phyloP scores from a whole-genome alignment of 2,329 filamentous ascomycete genomes.

The Phoma sp. region DNA sequence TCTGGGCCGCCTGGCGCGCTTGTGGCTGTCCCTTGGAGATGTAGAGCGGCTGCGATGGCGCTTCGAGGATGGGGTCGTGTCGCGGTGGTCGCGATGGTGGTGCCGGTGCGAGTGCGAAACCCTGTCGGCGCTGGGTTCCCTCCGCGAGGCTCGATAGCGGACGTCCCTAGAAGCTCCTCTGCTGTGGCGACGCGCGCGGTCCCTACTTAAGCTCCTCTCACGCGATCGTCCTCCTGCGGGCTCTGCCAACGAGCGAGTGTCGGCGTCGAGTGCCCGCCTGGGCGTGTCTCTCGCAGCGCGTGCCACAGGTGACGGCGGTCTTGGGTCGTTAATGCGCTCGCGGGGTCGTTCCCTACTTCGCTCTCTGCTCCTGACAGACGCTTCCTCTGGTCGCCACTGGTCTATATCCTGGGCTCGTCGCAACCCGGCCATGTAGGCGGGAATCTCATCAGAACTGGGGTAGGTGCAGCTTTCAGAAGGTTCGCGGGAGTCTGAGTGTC shows the following conservation, averaged over 20 bases:
- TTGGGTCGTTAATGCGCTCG: constrained; percentile 36
- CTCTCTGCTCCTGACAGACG: constrained; percentile 42
- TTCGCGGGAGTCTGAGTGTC: constrained; percentile 44
- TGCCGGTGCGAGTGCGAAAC: constrained; percentile 41
- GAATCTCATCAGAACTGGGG: constrained; percentile 45
- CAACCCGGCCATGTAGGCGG: constrained; percentile 53
- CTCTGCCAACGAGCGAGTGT: constrained; percentile 32
- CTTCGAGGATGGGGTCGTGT: constrained; percentile 47
- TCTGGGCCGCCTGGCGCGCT: constrained; percentile 41
- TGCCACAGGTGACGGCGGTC: constrained; percentile 45
- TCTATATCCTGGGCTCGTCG: constrained; percentile 51
- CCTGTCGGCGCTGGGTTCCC: constrained; percentile 46
- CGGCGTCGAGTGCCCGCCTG: constrained; percentile 39
- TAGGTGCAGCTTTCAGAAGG: constrained; percentile 44
- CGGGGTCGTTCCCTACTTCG: constrained; percentile 31
- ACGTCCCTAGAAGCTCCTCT: constrained; percentile 41
- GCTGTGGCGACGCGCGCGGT: constrained; percentile 42
- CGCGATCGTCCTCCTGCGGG: constrained; percentile 39
- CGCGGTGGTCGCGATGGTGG: constrained; percentile 36
- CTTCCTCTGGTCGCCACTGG: constrained; percentile 52
- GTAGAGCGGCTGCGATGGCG: constrained; percentile 47
- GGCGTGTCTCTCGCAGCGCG: constrained; percentile 43
- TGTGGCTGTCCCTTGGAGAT: constrained; percentile 42
- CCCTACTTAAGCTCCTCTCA: constrained; percentile 42
- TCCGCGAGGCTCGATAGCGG: constrained; percentile 44